These are phyloP conservation scores for Hygrocybe coccinea DNA, from an alignment of 768 basidiomycete genomes.

Conservation along the genomic window DNA sequence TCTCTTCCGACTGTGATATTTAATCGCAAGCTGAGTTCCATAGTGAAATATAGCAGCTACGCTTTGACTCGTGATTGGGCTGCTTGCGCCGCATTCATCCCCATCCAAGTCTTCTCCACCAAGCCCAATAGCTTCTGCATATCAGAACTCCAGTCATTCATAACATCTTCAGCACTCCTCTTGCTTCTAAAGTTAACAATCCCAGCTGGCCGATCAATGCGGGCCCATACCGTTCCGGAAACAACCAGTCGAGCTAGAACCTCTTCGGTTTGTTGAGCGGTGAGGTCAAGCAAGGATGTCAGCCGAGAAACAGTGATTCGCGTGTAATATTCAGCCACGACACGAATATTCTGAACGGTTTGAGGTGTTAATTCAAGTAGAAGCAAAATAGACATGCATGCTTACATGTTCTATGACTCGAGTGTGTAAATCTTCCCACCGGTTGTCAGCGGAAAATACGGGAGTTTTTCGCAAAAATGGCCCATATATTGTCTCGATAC, in stretches of 20 bases:
- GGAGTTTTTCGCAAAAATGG: constrained; percentile 72
- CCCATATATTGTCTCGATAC: constrained; percentile 85
- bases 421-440: constrained; percentile 94
- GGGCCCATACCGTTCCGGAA: constrained; percentile 88
- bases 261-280: constrained; percentile 77
- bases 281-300: constrained; percentile 81
- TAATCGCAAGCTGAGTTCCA: constrained; percentile 11
- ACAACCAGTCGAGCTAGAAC: constrained; percentile 87
- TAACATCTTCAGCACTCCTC: constrained; percentile 81
- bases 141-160: constrained; percentile 98
- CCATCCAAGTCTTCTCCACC: constrained; percentile 99
- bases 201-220: constrained; percentile 87
- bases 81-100: constrained; percentile 84
- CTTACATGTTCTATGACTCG: constrained; percentile 95
- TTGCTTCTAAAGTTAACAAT: constrained; percentile 83
- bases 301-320: constrained; percentile 82
- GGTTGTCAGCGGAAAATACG: constrained; percentile 72
- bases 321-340: constrained; percentile 91
- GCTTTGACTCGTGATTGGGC: constrained; percentile 56
- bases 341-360: constrained; percentile 79
- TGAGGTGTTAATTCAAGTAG: neutral
- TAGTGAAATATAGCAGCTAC: constrained; percentile 7
- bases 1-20: neutral
- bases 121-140: constrained; percentile 87
- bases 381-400: constrained; percentile 18